Base-by-base conservation (phyloP, 306 rosid species). In the Begonia fuchsioides region DNA sequence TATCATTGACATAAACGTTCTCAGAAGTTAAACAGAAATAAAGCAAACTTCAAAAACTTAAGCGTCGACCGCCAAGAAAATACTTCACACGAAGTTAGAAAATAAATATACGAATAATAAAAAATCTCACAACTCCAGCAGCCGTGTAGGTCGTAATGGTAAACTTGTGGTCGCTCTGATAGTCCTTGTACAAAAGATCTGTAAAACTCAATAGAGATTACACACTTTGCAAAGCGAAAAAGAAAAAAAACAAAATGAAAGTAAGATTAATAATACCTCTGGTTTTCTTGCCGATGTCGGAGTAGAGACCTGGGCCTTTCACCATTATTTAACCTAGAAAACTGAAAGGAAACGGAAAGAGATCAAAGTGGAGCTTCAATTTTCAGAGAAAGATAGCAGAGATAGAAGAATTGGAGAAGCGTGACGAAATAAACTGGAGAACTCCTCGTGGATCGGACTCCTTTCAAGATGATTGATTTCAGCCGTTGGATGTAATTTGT, bases 281-380 rank as follows among this genome's bases (percentile, higher is more conserved):
- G 60, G 95, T 79, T 76, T 49, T 84, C 68, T 84, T 90, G 69
- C 94, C 97, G 68, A 84, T 84, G 11, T 90, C 97, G 46, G 76
- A 11, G 76, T 81, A 90, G 61, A 90, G 90, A 55, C 97, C 97
- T 6, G 95, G 97, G 39, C 97, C 97, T 51, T 81, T 84, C 87
- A 61, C 97, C 97, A 81, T 90, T 68, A 49, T 70, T 71, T 63
- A 54, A 43, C 54, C 49, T 56, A 51, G 70, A 79, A 69, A 69
- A 54, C 8, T 50, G 58, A 55, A 65, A 45, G 58, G 44, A 47
- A 32, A 4, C 19, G 9, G 41, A 26, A 48, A 40, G 55, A 57
- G 50, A 67, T 61, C 43, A 12, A 48, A 40, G 51, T 18, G 46
- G 43, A n/a, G n/a, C n/a, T n/a, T n/a, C n/a, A 26, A 26, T 54